Evolutionary conservation across 257 asterid genomes (phyloP), one percentile per base, ranked within the genome.

Genomic region (Henckelia pumila): DNA sequence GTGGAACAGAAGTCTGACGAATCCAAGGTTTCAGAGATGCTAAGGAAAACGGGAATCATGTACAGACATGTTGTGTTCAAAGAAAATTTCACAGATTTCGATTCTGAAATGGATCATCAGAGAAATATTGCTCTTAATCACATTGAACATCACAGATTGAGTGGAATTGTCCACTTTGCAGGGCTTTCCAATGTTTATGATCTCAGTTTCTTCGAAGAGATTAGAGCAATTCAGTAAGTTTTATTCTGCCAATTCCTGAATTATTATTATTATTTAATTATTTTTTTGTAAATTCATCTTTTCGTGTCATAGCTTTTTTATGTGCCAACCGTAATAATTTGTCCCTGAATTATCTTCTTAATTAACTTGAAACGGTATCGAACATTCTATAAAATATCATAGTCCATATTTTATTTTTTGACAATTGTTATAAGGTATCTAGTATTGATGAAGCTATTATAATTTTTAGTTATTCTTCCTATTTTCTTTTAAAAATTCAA

Each of bases 151-250:
- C 99, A 93, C 26, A 76, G 88, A 75, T 73, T 93, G 53, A 86
- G 92, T 72, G 99, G 99, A 26, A 88, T 91, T 2, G 95, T 88
- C 55, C 97, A 86, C 79, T 94, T 94, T 62, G 96, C 97, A 0
- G 95, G 87, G 67, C 88, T 88, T 22, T 85, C 91, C 0, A 86
- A 80, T 64, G 85, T 86, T 29, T 90, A 90, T 75, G 92, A 93
- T 80, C 95, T 86, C 77, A 67, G 78, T 64, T 94, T 90, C 91
- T 90, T 90, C 53, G 78, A 90, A 61, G 87, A 86, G 73, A 85
- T 88, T 13, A 81, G 96, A 84, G 82, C 84, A 21, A 76, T 88
- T 61, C 87, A 84, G 99, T 93, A 81, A 76, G 22, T 57, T 52
- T 59, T 22, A 61, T 14, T 49, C n/a, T 58, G 33, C 11, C 23